A percentile compares a stretch with the other conserved stretches of the same genome.
Conservation (phyloP, 2,329 filamentous ascomycete genomes). For the Fusarium sp. region DNA sequence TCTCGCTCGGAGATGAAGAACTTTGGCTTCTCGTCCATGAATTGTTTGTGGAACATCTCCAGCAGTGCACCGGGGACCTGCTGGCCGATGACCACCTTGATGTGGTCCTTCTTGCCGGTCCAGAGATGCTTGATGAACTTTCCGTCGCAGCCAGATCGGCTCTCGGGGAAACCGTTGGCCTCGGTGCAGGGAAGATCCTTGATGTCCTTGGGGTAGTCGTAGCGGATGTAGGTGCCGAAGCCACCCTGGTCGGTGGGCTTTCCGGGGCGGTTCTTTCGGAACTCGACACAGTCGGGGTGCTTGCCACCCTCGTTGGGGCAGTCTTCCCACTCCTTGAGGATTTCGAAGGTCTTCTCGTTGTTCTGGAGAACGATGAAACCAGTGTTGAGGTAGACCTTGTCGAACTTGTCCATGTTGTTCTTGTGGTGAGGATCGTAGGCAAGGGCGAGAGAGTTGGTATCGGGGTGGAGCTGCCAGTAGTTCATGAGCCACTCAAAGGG, state of each 20-base stretch:
- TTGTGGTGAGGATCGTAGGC: slow-evolving; percentile 51
- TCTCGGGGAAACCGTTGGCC: slow-evolving; percentile 56
- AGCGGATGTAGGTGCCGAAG: slow-evolving; percentile 56
- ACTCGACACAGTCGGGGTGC: slow-evolving; percentile 52
- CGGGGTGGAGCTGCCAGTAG: slow-evolving; percentile 55
- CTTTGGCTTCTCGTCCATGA: slow-evolving; percentile 45
- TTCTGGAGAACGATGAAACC: slow-evolving; percentile 65
- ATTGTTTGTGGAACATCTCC: slow-evolving; percentile 50
- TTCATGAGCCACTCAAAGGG: slow-evolving; percentile 60
- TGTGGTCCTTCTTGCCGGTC: slow-evolving; percentile 53
- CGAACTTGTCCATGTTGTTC: slow-evolving; percentile 53
- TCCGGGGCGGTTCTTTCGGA: slow-evolving; percentile 49
- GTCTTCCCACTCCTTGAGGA: slow-evolving; percentile 59
- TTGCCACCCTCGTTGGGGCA: slow-evolving; percentile 53
- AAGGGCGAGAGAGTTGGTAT: slow-evolving; percentile 54
- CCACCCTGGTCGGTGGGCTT: slow-evolving; percentile 56
- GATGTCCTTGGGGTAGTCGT: slow-evolving; percentile 54
- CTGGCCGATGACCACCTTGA: slow-evolving; percentile 52
- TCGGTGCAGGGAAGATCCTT: slow-evolving; percentile 53
- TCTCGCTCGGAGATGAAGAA: slow-evolving; percentile 51
- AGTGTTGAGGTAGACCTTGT: slow-evolving; percentile 59
- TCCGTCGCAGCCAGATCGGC: slow-evolving; percentile 50
- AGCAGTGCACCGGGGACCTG: slow-evolving; percentile 51
- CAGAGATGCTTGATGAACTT: slow-evolving; percentile 56
- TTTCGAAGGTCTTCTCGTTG: slow-evolving; percentile 57